phyloP scores from a whole-genome alignment of 352 stramenopile genomes.

The Peronospora destructor region DNA sequence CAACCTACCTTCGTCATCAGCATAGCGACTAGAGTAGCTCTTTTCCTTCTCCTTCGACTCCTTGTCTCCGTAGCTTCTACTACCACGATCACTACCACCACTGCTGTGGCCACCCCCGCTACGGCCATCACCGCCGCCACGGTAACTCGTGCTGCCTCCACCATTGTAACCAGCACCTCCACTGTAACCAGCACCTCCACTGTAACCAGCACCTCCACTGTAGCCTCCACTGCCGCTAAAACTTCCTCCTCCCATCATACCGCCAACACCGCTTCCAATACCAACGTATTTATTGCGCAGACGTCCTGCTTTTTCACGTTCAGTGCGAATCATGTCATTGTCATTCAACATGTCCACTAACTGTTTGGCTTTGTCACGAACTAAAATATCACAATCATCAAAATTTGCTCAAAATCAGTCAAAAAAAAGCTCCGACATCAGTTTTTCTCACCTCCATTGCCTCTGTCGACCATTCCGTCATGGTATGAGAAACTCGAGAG shows the following conservation, averaged over 20 bases:
- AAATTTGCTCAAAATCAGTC: neutral
- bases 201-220: conserved; percentile 35
- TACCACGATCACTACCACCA: conserved; percentile 28
- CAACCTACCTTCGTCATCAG: conserved; percentile 42
- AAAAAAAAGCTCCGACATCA: conserved; percentile 5
- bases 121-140: conserved; percentile 32
- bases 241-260: conserved; percentile 26
- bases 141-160: conserved; percentile 15
- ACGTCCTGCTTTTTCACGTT: conserved; percentile 79
- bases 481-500: conserved; percentile 87
- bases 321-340: conserved; percentile 83
- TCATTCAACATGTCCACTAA: conserved; percentile 85
- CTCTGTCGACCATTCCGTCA: conserved; percentile 79
- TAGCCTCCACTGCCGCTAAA: conserved; percentile 36
- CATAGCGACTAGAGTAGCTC: conserved; percentile 65
- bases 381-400: conserved; percentile 23
- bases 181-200: conserved; percentile 29
- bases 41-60: conserved; percentile 55
- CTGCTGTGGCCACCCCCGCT: too few species aligned
- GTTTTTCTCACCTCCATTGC: conserved; percentile 54
- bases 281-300: conserved; percentile 86
- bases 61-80: conserved; percentile 38
- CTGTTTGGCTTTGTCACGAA: conserved; percentile 87
- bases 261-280: conserved; percentile 58
- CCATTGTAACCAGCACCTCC: conserved; percentile 36